Evolutionary conservation across 345 rosid genomes (phyloP).

Genomic region (Salix arbutifolia): DNA sequence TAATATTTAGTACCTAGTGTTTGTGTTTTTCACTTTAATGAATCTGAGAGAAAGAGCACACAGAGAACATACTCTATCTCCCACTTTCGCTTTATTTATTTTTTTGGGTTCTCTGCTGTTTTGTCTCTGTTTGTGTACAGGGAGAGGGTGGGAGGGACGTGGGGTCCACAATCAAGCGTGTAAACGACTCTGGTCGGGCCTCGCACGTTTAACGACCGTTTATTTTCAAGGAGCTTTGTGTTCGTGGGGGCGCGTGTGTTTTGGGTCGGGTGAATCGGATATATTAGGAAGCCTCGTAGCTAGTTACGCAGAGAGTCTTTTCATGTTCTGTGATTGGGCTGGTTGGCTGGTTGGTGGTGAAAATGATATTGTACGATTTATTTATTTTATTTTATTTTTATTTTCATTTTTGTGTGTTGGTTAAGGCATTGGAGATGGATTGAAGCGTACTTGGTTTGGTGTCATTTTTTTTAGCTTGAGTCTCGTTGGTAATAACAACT

Average conservation of each 20-base stretch:
- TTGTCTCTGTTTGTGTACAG: not conserved
- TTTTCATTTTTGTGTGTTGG: not conserved
- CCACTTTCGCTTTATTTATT: not conserved
- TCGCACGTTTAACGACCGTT: not conserved
- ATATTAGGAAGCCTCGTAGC: not conserved
- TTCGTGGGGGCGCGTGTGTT: not conserved
- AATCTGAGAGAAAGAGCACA: slow-evolving; percentile 34
- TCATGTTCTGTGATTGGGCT: slow-evolving; percentile 1
- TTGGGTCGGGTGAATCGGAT: not conserved
- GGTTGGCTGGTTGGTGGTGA: not conserved
- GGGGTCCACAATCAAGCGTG: slow-evolving; percentile 14
- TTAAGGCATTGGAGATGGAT: not conserved
- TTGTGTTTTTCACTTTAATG: slow-evolving; percentile 20
- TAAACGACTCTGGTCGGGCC: not conserved
- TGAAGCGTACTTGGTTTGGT: too few species aligned
- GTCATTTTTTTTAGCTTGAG: too few species aligned
- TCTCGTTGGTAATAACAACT: too few species aligned
- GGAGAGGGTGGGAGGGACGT: not conserved
- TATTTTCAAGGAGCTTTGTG: not conserved
- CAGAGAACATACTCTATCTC: slow-evolving; percentile 12
- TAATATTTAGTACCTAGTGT: slow-evolving; percentile 17
- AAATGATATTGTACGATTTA: not conserved
- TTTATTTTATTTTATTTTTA: not conserved
- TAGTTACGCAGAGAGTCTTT: not conserved
- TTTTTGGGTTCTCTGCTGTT: not conserved